Base-by-base conservation (phyloP, 1,284 basidiomycete species). In the Xerocomus minutiporus region DNA sequence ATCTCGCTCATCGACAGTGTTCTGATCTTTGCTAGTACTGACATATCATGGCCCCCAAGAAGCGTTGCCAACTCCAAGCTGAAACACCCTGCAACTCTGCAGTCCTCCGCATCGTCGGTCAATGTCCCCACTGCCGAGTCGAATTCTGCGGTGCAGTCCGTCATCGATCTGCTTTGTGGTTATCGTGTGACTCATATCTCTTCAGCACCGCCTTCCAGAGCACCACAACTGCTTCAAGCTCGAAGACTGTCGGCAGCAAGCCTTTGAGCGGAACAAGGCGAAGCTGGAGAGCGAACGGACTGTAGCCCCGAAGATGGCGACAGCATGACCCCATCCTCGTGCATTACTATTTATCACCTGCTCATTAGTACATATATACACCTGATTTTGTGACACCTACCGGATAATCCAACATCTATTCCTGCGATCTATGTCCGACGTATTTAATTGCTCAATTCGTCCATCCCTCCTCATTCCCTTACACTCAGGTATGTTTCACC, bases 241-340 rank as follows among this genome's bases (percentile, higher is more conserved):
- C 55, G 84, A 88, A 67, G 83, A 84, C 67, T 92, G 90, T 71
- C 75, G 84, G 60, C 85, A 90, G 69, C 85, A 89, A 69, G 90
- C 91, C 12, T 92, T 91, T 67, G 83, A 91, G 61, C 79, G 82
- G 65, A 92, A 92, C 76, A 91, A 92, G 81, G 78, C 76, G 51
- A 89, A 89, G 75, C 75, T 93, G 55, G 90, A 91, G 77, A 83
- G 83, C 60, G 90, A 93, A 73, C 82, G 86, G 70, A 92, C 90
- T n/a, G 84, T 89, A 32, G 84, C 85, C 35, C 75, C 84, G 64
- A 92, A 92, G 83, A 84, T 93, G 79, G 83, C 85, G 54, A 84
- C 82, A 48, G 86, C 85, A 69, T 91, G 75, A 77, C 51, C 28
- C 57, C 57, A 31, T 52, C 25, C 34, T 55, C 53, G 34, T 52